These are phyloP conservation scores for Entomortierella chlamydospora DNA, from an alignment of 192 early-diverging fungal species.

Conservation along the genomic window DNA sequence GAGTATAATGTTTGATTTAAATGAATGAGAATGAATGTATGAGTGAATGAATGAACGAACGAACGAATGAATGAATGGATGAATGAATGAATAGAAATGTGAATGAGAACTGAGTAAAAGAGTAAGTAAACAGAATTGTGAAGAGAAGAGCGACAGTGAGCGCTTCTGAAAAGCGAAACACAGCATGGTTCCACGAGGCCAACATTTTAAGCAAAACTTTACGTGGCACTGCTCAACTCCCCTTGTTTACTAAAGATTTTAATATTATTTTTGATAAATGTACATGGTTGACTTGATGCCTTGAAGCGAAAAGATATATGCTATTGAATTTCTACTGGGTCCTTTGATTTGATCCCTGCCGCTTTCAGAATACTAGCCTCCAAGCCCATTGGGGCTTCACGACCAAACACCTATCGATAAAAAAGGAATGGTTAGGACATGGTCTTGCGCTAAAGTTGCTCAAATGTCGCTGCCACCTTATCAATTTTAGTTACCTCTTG, in stretches of 20 bases:
- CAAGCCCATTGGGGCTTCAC: conserved; percentile 25
- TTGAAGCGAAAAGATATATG: too few relatives aligned
- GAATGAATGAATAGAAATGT: neutral
- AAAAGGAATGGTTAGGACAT: neutral
- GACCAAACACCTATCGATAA: conserved; percentile 47
- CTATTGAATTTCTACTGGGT: conserved; percentile 1
- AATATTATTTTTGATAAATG: too few relatives aligned
- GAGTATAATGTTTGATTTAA: neutral
- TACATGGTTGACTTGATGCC: too few relatives aligned
- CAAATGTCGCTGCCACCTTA: too few relatives aligned
- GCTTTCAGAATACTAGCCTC: conserved; percentile 44
- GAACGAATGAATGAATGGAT: neutral
- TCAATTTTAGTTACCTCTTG: conserved; percentile 51
- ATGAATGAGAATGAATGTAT: neutral
- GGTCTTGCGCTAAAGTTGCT: too few relatives aligned
- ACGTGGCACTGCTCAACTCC: too few relatives aligned
- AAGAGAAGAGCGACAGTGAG: too few relatives aligned
- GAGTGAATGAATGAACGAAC: neutral
- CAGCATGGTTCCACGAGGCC: too few relatives aligned
- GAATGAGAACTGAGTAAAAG: neutral
- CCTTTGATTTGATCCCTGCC: conserved; percentile 24
- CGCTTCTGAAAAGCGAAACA: too few relatives aligned
- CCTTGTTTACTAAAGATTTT: too few relatives aligned
- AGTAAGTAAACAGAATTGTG: neutral
- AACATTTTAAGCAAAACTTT: too few relatives aligned